A percentile compares a stretch with the other conserved stretches of the same genome.
Evolutionary conservation across 2,329 filamentous ascomycete genomes (phyloP).

Genomic region (Pseudogymnoascus sp.): DNA sequence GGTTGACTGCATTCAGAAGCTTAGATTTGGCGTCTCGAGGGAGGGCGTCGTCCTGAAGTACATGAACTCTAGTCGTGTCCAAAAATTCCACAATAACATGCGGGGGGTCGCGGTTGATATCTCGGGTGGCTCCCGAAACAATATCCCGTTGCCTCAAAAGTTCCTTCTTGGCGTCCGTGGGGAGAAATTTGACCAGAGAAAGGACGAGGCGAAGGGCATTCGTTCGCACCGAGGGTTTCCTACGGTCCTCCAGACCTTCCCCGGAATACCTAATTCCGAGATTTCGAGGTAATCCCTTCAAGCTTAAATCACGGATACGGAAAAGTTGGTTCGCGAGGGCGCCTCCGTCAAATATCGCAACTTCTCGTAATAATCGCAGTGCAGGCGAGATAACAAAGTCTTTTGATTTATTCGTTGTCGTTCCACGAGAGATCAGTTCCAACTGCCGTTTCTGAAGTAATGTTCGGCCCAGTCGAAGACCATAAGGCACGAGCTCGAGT

Average conservation of each 20-base stretch:
- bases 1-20: conserved; percentile 64
- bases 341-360: conserved; percentile 80
- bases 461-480: conserved; percentile 70
- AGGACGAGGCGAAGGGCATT: conserved; percentile 77
- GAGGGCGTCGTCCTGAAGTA: conserved; percentile 68
- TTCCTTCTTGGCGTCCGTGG: conserved; percentile 69
- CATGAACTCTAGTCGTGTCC: conserved; percentile 56
- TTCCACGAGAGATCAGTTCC: conserved; percentile 68
- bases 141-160: conserved; percentile 68
- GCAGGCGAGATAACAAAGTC: conserved; percentile 85
- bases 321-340: conserved; percentile 70
- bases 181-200: conserved; percentile 69
- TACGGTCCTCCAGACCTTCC: conserved; percentile 52
- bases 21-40: conserved; percentile 65
- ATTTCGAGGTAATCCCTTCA: conserved; percentile 72
- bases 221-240: conserved; percentile 70
- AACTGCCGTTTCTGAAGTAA: conserved; percentile 73
- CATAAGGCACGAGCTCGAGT: conserved; percentile 66
- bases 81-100: conserved; percentile 69
- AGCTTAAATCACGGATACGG: conserved; percentile 65
- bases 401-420: conserved; percentile 73
- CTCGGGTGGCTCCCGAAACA: conserved; percentile 62
- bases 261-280: conserved; percentile 59
- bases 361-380: conserved; percentile 74
- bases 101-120: conserved; percentile 69